Conservation (phyloP, 2,329 filamentous ascomycete species). For the Ophiostoma himal-ulmi region DNA sequence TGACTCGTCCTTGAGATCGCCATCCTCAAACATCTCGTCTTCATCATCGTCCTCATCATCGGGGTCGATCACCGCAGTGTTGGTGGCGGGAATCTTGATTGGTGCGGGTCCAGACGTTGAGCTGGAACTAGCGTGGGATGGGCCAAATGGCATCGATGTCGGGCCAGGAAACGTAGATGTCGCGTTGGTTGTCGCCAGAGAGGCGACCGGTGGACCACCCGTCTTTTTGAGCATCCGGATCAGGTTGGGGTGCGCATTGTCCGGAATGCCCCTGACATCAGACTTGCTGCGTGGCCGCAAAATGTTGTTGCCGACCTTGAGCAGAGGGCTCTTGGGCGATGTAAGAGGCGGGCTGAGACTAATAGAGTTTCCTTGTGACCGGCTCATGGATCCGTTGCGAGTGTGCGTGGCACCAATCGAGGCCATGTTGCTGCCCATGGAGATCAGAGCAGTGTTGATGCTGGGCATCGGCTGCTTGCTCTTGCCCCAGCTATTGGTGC, state of each 20-base stretch:
- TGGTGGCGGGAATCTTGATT: slow-evolving; percentile 21
- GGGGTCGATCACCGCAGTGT: slow-evolving; percentile 33
- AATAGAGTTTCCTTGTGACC: slow-evolving; percentile 20
- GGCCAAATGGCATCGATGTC: neutral
- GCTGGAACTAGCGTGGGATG: neutral
- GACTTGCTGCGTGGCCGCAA: slow-evolving; percentile 53
- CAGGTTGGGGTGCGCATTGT: slow-evolving; percentile 40
- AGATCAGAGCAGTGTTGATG: slow-evolving; percentile 54
- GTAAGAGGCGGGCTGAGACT: slow-evolving; percentile 35
- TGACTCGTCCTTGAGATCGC: slow-evolving; percentile 56
- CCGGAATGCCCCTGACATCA: slow-evolving; percentile 40
- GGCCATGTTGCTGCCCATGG: slow-evolving; percentile 50
- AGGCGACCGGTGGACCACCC: slow-evolving; percentile 50
- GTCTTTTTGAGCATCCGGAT: slow-evolving; percentile 47
- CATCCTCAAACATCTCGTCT: slow-evolving; percentile 55
- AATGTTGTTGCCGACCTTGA: slow-evolving; percentile 45
- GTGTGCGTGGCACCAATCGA: slow-evolving; percentile 53
- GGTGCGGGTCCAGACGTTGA: slow-evolving; percentile 12
- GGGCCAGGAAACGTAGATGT: slow-evolving; percentile 17
- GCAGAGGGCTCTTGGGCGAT: slow-evolving; percentile 46
- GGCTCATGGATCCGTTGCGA: slow-evolving; percentile 55
- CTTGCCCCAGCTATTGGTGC: slow-evolving; percentile 46
- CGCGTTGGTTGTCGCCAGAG: slow-evolving; percentile 39
- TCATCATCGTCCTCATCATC: slow-evolving; percentile 46
- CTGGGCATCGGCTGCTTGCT: slow-evolving; percentile 47